Conservation (phyloP, 2,329 filamentous ascomycete genomes). For the Stachybotrys elegans region DNA sequence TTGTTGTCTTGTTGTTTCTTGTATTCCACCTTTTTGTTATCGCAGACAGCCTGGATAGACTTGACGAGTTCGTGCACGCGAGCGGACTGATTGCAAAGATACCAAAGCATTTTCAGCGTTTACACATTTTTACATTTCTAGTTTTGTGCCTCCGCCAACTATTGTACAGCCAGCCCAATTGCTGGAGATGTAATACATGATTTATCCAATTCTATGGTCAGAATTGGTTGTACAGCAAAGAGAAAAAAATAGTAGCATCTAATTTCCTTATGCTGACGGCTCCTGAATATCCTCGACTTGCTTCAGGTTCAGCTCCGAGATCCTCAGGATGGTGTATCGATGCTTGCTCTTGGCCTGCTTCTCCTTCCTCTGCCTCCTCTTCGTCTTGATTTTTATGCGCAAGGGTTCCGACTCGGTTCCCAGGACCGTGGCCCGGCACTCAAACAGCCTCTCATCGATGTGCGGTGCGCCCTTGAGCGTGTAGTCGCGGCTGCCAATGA, state of each 20-base stretch:
- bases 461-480: conserved; percentile 80
- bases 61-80: conserved; percentile 12
- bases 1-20: no score
- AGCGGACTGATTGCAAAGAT: conserved; percentile 11
- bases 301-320: conserved; percentile 73
- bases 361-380: conserved; percentile 67
- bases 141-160: conserved; percentile 9
- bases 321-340: conserved; percentile 76
- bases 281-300: conserved; percentile 33
- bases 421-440: conserved; percentile 79
- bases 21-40: conserved; percentile 11
- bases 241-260: no score
- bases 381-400: conserved; percentile 74
- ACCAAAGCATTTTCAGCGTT: conserved; percentile 15
- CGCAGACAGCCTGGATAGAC: conserved; percentile 11
- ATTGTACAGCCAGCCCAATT: conserved; percentile 22
- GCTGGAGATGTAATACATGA: conserved; percentile 20
- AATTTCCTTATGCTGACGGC: conserved; percentile 7
- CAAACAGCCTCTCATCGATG: conserved; percentile 77
- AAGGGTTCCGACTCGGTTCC: conserved; percentile 79
- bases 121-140: not conserved
- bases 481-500: conserved; percentile 83
- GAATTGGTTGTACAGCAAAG: no score
- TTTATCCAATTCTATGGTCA: no score
- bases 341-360: conserved; percentile 86